These are phyloP conservation scores for Cylindrotheca closterium DNA, from an alignment of 108 stramenopile genomes.

Conservation along the genomic window DNA sequence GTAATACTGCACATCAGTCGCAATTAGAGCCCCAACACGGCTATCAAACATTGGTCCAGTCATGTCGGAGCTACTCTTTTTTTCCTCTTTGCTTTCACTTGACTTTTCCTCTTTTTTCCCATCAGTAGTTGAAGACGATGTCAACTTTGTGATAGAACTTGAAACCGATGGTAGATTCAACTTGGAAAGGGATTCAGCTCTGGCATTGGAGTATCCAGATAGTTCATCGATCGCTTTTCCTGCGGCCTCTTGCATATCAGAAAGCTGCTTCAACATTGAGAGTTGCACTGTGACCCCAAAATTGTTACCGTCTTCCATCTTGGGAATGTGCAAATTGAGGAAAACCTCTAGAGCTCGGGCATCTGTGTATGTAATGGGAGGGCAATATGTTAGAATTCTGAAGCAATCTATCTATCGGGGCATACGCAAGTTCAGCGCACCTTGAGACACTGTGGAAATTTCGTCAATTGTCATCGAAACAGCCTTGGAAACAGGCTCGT, in stretches of 20 bases:
- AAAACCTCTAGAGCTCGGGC: constrained; percentile 23
- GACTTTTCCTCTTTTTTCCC: constrained; percentile 46
- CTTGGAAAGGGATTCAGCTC: constrained; percentile 77
- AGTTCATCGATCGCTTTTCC: constrained; percentile 49
- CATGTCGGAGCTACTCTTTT: constrained; percentile 13
- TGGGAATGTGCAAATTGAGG: constrained; percentile 48
- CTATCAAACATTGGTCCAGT: constrained; percentile 19
- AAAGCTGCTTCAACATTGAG: constrained; percentile 53
- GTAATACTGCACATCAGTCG: constrained; percentile 56
- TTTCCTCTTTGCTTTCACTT: constrained; percentile 46
- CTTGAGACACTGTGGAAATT: constrained; percentile 13
- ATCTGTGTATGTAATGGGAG: background rate
- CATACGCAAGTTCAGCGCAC: background rate
- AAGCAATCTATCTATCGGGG: no score
- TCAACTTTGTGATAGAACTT: constrained; percentile 29
- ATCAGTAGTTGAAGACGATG: constrained; percentile 36
- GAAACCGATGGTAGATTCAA: constrained; percentile 43
- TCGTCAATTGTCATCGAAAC: constrained; percentile 32
- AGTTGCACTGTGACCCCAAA: constrained; percentile 75
- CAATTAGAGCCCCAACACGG: constrained; percentile 40
- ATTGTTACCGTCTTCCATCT: constrained; percentile 88
- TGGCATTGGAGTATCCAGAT: constrained; percentile 52
- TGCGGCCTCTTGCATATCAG: constrained; percentile 51
- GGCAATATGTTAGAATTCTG: background rate
- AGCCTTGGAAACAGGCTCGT: constrained; percentile 18